Evolutionary conservation across 345 rosid species (phyloP).

Genomic region (Cardamine occulta): DNA sequence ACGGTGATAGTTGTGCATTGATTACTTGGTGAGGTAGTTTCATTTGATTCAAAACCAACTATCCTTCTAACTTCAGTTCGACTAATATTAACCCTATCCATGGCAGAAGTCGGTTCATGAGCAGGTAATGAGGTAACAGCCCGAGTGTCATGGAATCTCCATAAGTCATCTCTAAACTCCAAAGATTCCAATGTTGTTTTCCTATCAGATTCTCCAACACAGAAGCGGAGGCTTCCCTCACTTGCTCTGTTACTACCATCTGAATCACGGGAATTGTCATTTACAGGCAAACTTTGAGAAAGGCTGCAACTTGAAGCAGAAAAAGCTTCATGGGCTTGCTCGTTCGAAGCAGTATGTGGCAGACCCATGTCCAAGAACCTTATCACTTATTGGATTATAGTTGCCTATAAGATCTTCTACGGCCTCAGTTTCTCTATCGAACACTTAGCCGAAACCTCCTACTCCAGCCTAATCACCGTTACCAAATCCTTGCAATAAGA

Average conservation of each 20-base stretch:
- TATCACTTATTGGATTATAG: background rate
- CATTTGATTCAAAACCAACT: constrained; percentile 68
- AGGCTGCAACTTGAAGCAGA: constrained; percentile 49
- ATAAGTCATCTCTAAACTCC: constrained; percentile 48
- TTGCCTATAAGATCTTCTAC: constrained; percentile 12
- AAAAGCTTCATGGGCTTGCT: constrained; percentile 47
- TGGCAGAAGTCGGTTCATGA: constrained; percentile 46
- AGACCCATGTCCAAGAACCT: constrained; percentile 60
- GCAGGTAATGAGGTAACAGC: constrained; percentile 44
- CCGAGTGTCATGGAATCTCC: constrained; percentile 37
- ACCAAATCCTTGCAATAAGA: constrained; percentile 19
- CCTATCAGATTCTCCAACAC: constrained; percentile 51
- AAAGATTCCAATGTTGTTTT: constrained; percentile 47
- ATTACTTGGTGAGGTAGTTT: constrained; percentile 40
- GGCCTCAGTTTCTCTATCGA: background rate
- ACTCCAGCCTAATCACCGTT: background rate
- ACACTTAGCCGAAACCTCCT: background rate
- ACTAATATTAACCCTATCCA: constrained; percentile 44
- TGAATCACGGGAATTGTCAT: constrained; percentile 54
- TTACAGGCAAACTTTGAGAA: constrained; percentile 55
- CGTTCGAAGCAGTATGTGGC: constrained; percentile 66
- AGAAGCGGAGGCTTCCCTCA: constrained; percentile 41
- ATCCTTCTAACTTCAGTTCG: constrained; percentile 64
- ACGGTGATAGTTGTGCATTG: constrained; percentile 44
- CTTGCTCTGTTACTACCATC: constrained; percentile 51